These are phyloP conservation scores for Rhizopus microsporus DNA, from an alignment of 371 early-diverging fungal genomes.

Conservation along the genomic window DNA sequence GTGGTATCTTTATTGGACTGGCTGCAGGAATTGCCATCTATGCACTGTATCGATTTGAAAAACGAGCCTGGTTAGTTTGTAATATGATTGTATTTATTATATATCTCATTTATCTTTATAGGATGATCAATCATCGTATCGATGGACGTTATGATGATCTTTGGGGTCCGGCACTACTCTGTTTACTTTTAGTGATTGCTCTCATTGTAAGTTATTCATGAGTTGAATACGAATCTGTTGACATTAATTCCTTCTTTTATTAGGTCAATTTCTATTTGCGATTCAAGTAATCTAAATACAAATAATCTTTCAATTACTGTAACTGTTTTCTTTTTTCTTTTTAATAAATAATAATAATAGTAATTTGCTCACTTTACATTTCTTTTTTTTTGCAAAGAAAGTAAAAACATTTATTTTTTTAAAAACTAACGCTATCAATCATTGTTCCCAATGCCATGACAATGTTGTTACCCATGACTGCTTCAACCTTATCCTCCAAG, in stretches of 20 bases:
- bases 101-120: constrained; percentile 24
- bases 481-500: constrained; percentile 88
- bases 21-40: constrained; percentile 78
- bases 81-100: constrained; percentile 17
- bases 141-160: constrained; percentile 60
- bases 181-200: constrained; percentile 69
- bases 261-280: constrained; percentile 38
- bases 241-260: neutral
- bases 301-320: neutral
- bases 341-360: neutral
- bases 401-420: constrained; percentile 19
- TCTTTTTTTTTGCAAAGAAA: neutral
- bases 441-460: constrained; percentile 92
- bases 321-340: neutral
- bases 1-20: constrained; percentile 63
- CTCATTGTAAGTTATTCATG: constrained; percentile 21
- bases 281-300: constrained; percentile 17
- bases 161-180: constrained; percentile 79
- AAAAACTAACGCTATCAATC: constrained; percentile 83
- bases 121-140: constrained; percentile 57
- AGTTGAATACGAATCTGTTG: too few relatives aligned
- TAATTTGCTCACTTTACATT: neutral
- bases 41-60: constrained; percentile 86
- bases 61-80: constrained; percentile 63
- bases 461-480: constrained; percentile 92